Conservation (phyloP, 2,329 filamentous ascomycete genomes). For the Scedosporium apiospermum region DNA sequence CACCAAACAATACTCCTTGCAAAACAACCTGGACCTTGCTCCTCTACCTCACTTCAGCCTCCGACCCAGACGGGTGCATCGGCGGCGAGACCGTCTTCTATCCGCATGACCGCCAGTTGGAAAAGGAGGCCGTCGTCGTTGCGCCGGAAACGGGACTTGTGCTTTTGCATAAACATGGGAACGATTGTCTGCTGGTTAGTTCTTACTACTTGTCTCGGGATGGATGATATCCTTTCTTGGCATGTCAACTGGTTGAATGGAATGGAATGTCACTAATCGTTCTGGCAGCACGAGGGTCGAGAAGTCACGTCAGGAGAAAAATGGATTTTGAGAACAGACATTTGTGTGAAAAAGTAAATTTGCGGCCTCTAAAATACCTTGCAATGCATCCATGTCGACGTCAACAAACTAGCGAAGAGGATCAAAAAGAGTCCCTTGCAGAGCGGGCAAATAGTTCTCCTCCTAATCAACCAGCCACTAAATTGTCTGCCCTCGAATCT, state of each 20-base stretch:
- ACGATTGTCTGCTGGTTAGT: conserved; percentile 70
- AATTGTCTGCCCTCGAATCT: no score
- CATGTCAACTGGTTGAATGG: conserved; percentile 7
- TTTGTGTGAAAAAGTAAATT: conserved; percentile 45
- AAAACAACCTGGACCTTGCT: conserved; percentile 88
- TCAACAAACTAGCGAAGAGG: no score
- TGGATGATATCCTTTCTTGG: conserved; percentile 7
- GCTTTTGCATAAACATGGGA: conserved; percentile 78
- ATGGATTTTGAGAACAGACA: conserved; percentile 80
- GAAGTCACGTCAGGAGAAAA: conserved; percentile 77
- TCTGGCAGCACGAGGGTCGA: conserved; percentile 62
- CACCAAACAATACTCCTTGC: conserved; percentile 29
- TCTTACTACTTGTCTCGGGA: conserved; percentile 1
- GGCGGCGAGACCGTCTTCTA: conserved; percentile 93
- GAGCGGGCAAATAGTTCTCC: no score
- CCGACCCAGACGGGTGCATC: conserved; percentile 54
- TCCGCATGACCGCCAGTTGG: conserved; percentile 50
- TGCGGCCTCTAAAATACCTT: not conserved
- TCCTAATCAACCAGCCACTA: no score
- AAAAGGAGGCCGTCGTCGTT: conserved; percentile 59
- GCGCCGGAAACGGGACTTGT: conserved; percentile 75
- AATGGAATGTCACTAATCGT: conserved; percentile 1
- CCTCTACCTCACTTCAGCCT: conserved; percentile 69
- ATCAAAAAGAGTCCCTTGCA: no score
- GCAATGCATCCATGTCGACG: no score